Evolutionary conservation across 345 rosid species (phyloP).

Genomic region (Eutrema japonicum): DNA sequence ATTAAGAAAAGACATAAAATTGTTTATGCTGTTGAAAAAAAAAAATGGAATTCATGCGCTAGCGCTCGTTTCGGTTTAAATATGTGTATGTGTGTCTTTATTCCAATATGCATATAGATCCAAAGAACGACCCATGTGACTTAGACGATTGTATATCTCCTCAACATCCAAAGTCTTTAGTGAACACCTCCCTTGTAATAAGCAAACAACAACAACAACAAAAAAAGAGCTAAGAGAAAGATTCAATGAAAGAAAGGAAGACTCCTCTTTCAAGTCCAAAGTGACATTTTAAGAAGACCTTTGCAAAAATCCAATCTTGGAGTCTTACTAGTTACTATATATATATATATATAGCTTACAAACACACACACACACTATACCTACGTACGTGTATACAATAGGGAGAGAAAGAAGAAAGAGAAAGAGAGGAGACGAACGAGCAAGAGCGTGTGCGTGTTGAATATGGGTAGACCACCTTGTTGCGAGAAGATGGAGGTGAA

Average conservation of each 20-base stretch:
- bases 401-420: slow-evolving; percentile 16
- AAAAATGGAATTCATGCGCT: slow-evolving; percentile 18
- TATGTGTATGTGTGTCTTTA: slow-evolving; percentile 15
- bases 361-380: not conserved
- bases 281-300: not conserved
- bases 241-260: slow-evolving; percentile 5
- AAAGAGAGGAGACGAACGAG: slow-evolving; percentile 7
- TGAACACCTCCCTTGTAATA: slow-evolving; percentile 19
- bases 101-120: slow-evolving; percentile 41
- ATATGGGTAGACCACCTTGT: slow-evolving; percentile 93
- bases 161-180: slow-evolving; percentile 11
- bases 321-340: slow-evolving; percentile 22
- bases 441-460: slow-evolving; percentile 1
- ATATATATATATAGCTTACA: not conserved
- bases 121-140: slow-evolving; percentile 31
- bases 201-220: not conserved
- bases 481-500: slow-evolving; percentile 83
- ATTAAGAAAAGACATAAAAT: not conserved
- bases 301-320: slow-evolving; percentile 27
- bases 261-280: slow-evolving; percentile 22
- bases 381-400: not conserved
- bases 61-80: slow-evolving; percentile 9
- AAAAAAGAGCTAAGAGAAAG: not conserved
- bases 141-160: slow-evolving; percentile 42
- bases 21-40: no score